A percentile compares a stretch with the other conserved stretches of the same genome.
Evolutionary conservation across 352 stramenopile genomes (phyloP).

Genomic region (Pythium aristosporum): DNA sequence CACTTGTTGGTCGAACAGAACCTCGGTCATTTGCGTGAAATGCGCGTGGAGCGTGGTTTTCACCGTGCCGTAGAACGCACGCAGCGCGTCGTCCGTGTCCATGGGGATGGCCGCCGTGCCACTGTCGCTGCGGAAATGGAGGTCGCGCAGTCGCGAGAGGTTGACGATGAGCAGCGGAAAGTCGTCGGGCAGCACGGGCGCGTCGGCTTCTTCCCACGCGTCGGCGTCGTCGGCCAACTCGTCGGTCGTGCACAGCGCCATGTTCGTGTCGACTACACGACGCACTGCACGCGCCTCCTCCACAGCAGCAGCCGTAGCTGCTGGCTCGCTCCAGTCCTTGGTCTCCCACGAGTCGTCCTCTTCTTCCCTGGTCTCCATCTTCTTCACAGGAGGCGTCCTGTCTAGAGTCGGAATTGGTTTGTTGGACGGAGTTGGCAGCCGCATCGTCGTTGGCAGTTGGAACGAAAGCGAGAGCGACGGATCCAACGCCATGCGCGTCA

Average conservation of each 20-base stretch:
- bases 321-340: constrained; percentile 11
- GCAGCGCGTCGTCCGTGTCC: constrained; percentile 28
- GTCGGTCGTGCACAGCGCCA: constrained; percentile 4
- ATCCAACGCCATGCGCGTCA: constrained; percentile 22
- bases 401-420: not conserved
- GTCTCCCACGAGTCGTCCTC: constrained; percentile 22
- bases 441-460: constrained; percentile 16
- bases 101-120: constrained; percentile 15
- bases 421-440: not conserved
- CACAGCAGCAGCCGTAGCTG: not conserved
- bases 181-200: constrained; percentile 33
- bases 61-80: constrained; percentile 30
- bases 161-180: constrained; percentile 45
- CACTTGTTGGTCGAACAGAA: constrained; percentile 39
- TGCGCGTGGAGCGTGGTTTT: constrained; percentile 34
- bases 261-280: constrained; percentile 20
- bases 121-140: constrained; percentile 31
- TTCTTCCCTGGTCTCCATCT: constrained; percentile 3
- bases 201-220: constrained; percentile 29
- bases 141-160: constrained; percentile 31
- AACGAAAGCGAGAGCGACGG: constrained; percentile 27
- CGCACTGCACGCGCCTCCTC: not conserved
- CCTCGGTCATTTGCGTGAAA: constrained; percentile 38
- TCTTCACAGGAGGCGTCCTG: not conserved
- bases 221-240: constrained; percentile 3